A percentile compares a stretch with the other conserved stretches of the same genome.
Evolutionary conservation across 495 filamentous ascomycete genomes (phyloP).

Genomic region (Aspergillus asperescens): DNA sequence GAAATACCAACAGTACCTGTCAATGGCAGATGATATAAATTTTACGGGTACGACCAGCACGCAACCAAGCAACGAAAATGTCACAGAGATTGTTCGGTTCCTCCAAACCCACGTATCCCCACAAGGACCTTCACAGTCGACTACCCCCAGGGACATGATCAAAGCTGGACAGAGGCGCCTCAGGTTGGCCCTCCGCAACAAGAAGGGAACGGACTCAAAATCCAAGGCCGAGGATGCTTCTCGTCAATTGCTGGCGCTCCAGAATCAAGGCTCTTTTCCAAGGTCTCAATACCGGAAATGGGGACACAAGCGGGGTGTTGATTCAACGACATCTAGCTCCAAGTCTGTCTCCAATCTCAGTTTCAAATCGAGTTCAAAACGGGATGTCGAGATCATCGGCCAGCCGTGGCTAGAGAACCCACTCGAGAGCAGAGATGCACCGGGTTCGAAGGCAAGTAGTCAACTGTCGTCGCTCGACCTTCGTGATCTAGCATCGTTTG

Average conservation of each 20-base stretch:
- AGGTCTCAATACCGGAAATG: conserved; percentile 6
- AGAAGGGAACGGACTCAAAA: conserved; percentile 25
- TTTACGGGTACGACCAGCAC: conserved; percentile 22
- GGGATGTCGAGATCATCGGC: conserved; percentile 39
- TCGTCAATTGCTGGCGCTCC: conserved; percentile 33
- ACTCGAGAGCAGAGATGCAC: conserved; percentile 15
- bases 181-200: conserved; percentile 35
- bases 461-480: conserved; percentile 33
- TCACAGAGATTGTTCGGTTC: conserved; percentile 36
- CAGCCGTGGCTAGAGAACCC: conserved; percentile 38
- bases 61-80: conserved; percentile 28
- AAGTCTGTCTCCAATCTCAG: conserved; percentile 16
- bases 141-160: conserved; percentile 24
- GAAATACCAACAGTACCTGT: conserved; percentile 12
- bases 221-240: conserved; percentile 28
- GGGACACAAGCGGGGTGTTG: conserved; percentile 13
- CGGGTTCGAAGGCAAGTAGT: conserved; percentile 15
- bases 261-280: conserved; percentile 35
- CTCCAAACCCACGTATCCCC: conserved; percentile 31
- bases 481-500: conserved; percentile 32
- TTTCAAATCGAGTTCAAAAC: conserved; percentile 29
- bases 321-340: conserved; percentile 10
- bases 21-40: conserved; percentile 10
- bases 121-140: conserved; percentile 7
- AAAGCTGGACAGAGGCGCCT: conserved; percentile 43